phyloP scores from a whole-genome alignment of 257 asterid genomes.

The Nicotiana attenuata region DNA sequence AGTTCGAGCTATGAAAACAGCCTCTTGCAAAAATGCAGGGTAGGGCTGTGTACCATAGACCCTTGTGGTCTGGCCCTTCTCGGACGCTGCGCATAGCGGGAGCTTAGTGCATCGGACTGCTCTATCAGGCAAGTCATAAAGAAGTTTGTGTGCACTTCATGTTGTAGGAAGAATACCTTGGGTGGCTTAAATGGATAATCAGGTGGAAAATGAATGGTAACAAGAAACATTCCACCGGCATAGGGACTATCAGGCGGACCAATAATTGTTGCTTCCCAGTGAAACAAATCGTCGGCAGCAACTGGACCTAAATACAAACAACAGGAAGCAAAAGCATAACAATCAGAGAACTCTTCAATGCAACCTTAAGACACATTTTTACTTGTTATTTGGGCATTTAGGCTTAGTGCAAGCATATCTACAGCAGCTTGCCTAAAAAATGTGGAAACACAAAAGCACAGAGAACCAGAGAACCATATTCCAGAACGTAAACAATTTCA shows the following conservation, averaged over 20 bases:
- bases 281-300: slow-evolving; percentile 7
- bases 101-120: no score
- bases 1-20: no score
- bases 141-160: neutral
- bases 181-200: slow-evolving; percentile 21
- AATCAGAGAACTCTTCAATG: neutral
- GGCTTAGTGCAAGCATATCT: neutral
- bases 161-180: neutral
- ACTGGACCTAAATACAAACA: slow-evolving; percentile 9
- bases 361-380: neutral
- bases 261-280: slow-evolving; percentile 19
- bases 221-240: slow-evolving; percentile 12
- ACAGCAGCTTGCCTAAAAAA: neutral
- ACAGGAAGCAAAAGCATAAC: neutral
- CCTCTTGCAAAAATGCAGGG: no score
- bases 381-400: neutral
- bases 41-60: no score
- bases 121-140: neutral
- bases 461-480: neutral
- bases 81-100: no score
- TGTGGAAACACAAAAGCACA: neutral
- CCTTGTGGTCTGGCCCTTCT: no score
- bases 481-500: neutral
- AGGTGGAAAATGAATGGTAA: slow-evolving; percentile 16
- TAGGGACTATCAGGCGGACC: slow-evolving; percentile 21